Conservation (phyloP, 2,329 filamentous ascomycete species). For the Apiospora koreana region DNA sequence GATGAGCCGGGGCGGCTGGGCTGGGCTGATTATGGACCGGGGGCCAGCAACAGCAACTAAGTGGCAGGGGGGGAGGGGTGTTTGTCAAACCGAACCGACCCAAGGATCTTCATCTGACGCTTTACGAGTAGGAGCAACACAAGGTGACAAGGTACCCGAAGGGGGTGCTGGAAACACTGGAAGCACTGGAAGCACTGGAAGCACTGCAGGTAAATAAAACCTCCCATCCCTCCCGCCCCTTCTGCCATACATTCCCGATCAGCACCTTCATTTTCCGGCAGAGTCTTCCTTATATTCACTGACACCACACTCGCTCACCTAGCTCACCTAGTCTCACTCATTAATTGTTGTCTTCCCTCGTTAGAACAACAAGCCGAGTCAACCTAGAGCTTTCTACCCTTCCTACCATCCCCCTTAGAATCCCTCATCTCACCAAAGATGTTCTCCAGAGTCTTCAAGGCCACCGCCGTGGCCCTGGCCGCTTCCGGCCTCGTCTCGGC, state of each 20-base stretch:
- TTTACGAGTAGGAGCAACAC: not conserved
- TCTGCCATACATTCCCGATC: not conserved
- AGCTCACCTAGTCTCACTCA: not conserved
- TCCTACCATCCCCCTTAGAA: not conserved
- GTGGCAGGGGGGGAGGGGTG: too few species aligned
- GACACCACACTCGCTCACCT: not conserved
- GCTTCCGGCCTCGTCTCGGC: constrained; percentile 51
- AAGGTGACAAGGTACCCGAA: too few species aligned
- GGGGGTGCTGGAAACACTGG: too few species aligned
- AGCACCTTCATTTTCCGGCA: not conserved
- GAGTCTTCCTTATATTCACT: not conserved
- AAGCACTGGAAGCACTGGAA: too few species aligned
- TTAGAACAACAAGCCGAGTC: not conserved
- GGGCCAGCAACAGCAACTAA: too few species aligned
- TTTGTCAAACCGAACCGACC: not conserved
- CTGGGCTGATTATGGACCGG: constrained; percentile 2
- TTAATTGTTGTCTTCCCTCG: not conserved
- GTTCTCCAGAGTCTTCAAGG: constrained; percentile 48
- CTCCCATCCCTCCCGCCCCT: constrained; percentile 1
- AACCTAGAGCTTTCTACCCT: not conserved
- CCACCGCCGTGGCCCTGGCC: constrained; percentile 49
- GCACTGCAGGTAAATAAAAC: not conserved
- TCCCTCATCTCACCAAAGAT: constrained; percentile 26
- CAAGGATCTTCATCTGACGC: constrained; percentile 3
- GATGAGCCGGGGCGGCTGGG: not conserved